Evolutionary conservation across 805 yeast species (phyloP).

Genomic region (Hanseniaspora mollemarum): DNA sequence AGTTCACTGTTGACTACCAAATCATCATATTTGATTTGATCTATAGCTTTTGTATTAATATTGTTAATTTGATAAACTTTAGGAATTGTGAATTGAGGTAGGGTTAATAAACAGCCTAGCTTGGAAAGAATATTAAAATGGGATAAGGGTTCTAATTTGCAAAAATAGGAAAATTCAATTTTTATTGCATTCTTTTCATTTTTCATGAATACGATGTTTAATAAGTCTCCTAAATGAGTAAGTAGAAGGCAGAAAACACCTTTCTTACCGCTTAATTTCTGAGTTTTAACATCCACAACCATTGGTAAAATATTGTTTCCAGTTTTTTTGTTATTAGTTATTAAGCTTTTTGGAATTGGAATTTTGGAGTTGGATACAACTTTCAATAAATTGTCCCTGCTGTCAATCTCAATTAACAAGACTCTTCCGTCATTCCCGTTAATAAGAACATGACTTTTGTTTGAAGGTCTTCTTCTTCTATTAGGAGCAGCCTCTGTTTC

Average conservation of each 20-base stretch:
- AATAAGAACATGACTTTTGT: background rate
- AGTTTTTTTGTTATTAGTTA: slow-evolving; percentile 1
- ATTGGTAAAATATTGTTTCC: slow-evolving; percentile 1
- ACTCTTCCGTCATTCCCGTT: slow-evolving; percentile 14
- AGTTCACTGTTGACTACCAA: background rate
- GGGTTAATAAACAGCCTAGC: background rate
- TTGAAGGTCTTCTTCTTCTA: slow-evolving; percentile 5
- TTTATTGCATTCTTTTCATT: background rate
- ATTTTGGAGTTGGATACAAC: slow-evolving; percentile 5
- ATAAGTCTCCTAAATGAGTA: slow-evolving; percentile 11
- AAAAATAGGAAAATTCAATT: background rate
- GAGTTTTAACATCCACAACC: slow-evolving; percentile 1
- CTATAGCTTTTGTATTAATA: background rate
- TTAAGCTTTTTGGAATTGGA: slow-evolving; percentile 10
- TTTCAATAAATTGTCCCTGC: background rate
- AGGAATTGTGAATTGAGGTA: slow-evolving; percentile 11
- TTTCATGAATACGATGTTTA: background rate
- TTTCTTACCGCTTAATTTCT: background rate
- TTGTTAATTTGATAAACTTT: slow-evolving; percentile 13
- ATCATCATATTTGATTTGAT: slow-evolving; percentile 8
- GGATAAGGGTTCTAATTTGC: background rate
- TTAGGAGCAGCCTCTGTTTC: background rate
- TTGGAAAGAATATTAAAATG: background rate
- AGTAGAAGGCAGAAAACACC: background rate
- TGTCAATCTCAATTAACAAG: background rate